Evolutionary conservation across 306 rosid species (phyloP), one percentile per base, ranked within the genome.

Genomic region (Hylodesmum podocarpum): DNA sequence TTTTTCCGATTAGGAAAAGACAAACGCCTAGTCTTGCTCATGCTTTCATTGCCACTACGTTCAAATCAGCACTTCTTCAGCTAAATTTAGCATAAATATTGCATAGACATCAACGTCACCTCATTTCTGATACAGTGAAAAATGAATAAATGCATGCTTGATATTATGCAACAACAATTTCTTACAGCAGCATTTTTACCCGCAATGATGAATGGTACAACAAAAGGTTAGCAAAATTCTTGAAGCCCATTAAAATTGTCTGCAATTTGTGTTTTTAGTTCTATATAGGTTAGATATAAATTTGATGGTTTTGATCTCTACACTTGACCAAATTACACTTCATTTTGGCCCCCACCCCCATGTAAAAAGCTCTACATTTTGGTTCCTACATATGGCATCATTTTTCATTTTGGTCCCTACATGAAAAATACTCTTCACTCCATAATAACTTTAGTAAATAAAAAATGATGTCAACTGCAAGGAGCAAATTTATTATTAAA

Each of bases 1-100:
- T 63, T 37, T 36, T 19, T 61, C 69, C 44, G 43, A 47, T 72
- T 24, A 63, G 22, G 28, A 71, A 78, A 75, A 61, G n/a, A 31
- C 68, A 39, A 69, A 70, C 36, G 43, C 61, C 8, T 21, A 22
- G 7, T 8, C 33, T 33, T 27, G 11, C 15, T 4, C 34, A 14
- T 34, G 62, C 50, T 54, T 39, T 68, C 59, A 53, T 43, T 9
- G 46, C 34, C 70, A 70, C 61, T 67, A 15, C 63, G 27, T 54
- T 29, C 4, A 39, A 54, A 53, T 66, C 68, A 77, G 18, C 22
- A 51, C 63, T 46, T 40, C 40, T 66, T 64, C 61, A 18, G 0
- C 1, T 3, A 34, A 66, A 54, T 65, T 65, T 65, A 19, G 25
- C 50, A 62, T 62, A 75, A 14, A 62, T 50, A 54, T 4, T 7